Evolutionary conservation across 768 basidiomycete genomes (phyloP), one percentile per base, ranked within the genome.

Genomic region (Termitomyces sp.): DNA sequence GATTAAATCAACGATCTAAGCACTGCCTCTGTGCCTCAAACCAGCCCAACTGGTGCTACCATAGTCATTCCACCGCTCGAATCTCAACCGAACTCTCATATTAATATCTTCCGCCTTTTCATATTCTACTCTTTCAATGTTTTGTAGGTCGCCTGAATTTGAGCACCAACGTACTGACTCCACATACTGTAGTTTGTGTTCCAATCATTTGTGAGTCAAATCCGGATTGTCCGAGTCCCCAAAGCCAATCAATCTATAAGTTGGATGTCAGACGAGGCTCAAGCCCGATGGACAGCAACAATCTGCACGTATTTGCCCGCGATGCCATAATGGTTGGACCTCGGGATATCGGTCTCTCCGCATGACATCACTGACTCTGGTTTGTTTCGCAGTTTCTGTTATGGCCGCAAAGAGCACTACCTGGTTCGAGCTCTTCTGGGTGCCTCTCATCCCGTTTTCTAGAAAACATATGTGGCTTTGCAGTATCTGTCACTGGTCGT

Each of bases 351-450:
- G 55, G 59, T 50, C 12, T 61, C 6, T 55, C 6, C 12, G 6
- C 25, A 40, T 59, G 20, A 61, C 48, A 57, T 36, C 54, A 51
- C 34, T 60, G 40, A 56, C 58, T 9, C 49, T 40, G 43, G 54
- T 29, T 48, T 43, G 38, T 15, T 25, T 56, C 36, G 40, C 65
- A 89, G 89, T 76, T 29, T 79, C 86, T 55, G 85, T 89, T 59
- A 73, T 85, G 53, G 75, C 81, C 36, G 86, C 86, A 36, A 89
- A 88, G 70, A 79, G 80, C 38, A 84, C 85, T 58, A 83, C 74
- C 42, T 91, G 89, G 90, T 88, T 92, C 69, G 87, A 90, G 72
- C 69, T 92, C 49, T 91, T 86, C 75, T 89, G 84, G 71, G 78
- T 92, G 14, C 90, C 87, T 29, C 73, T 92, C 59, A 72, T 92